Evolutionary conservation across 257 asterid species (phyloP).

Genomic region (Euphrasia confusa): DNA sequence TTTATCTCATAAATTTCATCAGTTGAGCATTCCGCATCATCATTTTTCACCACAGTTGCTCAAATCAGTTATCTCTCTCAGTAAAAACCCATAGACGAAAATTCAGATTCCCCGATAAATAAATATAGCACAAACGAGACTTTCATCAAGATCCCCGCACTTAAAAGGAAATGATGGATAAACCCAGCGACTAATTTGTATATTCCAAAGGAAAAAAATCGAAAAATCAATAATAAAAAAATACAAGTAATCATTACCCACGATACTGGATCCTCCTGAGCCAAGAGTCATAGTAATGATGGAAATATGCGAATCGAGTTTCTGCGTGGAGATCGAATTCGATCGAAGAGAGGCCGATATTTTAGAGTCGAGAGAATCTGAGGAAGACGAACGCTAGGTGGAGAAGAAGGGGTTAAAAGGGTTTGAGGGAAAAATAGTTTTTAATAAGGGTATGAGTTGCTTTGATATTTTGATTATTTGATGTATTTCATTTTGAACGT

Average conservation of each 20-base stretch:
- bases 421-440: neutral
- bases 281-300: conserved; percentile 54
- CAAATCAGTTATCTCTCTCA: no score
- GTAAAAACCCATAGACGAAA: neutral
- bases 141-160: conserved; percentile 17
- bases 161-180: neutral
- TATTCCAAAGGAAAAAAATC: conserved; percentile 7
- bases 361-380: conserved; percentile 21
- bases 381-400: conserved; percentile 23
- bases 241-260: conserved; percentile 37
- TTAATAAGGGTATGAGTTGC: no score
- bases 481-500: no score
- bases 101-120: neutral
- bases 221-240: neutral
- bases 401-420: conserved; percentile 17
- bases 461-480: no score
- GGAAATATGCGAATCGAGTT: conserved; percentile 11
- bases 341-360: conserved; percentile 26
- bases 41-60: no score
- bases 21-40: no score
- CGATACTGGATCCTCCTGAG: conserved; percentile 85
- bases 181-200: conserved; percentile 14
- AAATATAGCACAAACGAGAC: neutral
- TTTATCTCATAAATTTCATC: neutral
- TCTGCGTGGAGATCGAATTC: conserved; percentile 29